Evolutionary conservation across 768 basidiomycete species (phyloP), one percentile per base, ranked within the genome.

Genomic region (Mrakia blollopis): DNA sequence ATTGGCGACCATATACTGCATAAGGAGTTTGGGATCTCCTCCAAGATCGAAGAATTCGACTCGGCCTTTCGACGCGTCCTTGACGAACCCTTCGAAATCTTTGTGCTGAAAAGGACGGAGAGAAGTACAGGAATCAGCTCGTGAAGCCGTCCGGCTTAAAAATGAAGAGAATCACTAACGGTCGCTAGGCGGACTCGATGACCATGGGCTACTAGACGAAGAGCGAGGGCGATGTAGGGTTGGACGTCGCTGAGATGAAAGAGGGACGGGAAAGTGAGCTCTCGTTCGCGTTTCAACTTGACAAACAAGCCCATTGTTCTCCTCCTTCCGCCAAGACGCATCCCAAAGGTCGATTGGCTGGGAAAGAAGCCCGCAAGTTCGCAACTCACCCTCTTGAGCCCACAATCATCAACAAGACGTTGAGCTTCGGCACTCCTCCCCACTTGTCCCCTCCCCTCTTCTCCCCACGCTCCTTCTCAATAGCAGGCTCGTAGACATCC

Each of bases 1-100:
- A 82, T 90, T 90, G 81, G 88, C 88, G 65, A 90, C 89, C 89
- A 90, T 90, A 79, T 89, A 90, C 65, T 88, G 88, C 89, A 90
- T 90, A 16, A 90, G 82, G 73, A 89, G 88, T 71, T 87, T 86
- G 0, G 89, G 89, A 81, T 89, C 85, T 1, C 89, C 89, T 14
- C 89, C 89, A 44, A 89, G 87, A 72, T 85, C 85, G 80, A 87
- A 89, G 81, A 88, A 90, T 76, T 89, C 89, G 8, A 90, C 82
- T 74, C 75, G 77, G 30, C 80, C 61, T 35, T 76, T 79, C 1
- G 86, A 87, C 21, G 85, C 82, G 0, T 87, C 86, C 7, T 80
- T 81, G 25, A 90, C 88, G 79, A 89, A 89, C 9, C 85, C 81
- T 32, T 86, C 85, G 81, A 90, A 90, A 0, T 87, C 88, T 77